phyloP scores from a whole-genome alignment of 2,329 filamentous ascomycete genomes.

The Huntiella bhutanensis region DNA sequence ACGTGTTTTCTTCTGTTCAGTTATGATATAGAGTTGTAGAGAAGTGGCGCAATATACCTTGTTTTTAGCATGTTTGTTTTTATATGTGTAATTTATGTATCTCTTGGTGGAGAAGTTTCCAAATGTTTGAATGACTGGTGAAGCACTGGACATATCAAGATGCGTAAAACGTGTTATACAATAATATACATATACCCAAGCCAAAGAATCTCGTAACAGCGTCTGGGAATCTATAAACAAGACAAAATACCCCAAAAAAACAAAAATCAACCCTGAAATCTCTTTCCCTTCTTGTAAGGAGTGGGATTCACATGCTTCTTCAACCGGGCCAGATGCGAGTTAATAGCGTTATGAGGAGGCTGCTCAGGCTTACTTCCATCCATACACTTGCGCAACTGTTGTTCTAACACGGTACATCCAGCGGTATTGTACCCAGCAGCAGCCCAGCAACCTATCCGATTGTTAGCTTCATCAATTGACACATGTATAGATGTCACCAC shows the following conservation, averaged over 20 bases:
- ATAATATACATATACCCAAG: no score
- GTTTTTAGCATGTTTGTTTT: not conserved
- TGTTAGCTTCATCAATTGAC: not conserved
- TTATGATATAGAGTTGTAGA: conserved; percentile 1
- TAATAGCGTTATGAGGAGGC: conserved; percentile 53
- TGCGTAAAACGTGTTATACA: no score
- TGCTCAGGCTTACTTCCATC: conserved; percentile 41
- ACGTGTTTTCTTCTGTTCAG: not conserved
- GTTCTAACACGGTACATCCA: conserved; percentile 40
- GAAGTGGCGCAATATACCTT: conserved; percentile 6
- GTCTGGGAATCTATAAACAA: no score
- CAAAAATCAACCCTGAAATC: conserved; percentile 13
- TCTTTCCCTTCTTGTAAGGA: conserved; percentile 19
- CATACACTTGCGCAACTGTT: conserved; percentile 52
- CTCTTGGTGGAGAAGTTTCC: no score
- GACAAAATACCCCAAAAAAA: no score
- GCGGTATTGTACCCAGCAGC: conserved; percentile 50
- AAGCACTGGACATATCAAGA: no score
- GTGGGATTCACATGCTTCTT: conserved; percentile 41
- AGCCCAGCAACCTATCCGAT: conserved; percentile 55
- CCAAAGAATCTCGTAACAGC: no score
- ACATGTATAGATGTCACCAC: conserved; percentile 18
- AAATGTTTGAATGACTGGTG: no score
- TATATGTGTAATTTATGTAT: no score
- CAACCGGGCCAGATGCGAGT: conserved; percentile 74